Evolutionary conservation across 441 rosid species (phyloP).

Genomic region (Eutrema salsugineum): DNA sequence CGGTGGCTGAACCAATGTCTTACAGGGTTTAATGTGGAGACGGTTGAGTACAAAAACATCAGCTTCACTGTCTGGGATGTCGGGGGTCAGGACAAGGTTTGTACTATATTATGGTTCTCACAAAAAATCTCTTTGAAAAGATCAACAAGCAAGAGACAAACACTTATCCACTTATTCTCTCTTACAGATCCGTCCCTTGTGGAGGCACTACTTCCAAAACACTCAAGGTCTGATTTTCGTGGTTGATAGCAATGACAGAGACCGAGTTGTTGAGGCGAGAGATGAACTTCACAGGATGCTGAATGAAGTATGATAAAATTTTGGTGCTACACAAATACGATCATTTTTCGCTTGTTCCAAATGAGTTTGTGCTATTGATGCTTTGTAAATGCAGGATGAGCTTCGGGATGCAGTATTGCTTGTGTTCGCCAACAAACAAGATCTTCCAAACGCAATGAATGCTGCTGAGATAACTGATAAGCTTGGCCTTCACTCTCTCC

Average conservation of each 20-base stretch:
- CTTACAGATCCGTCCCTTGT: conserved; percentile 72
- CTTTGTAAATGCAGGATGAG: conserved; percentile 46
- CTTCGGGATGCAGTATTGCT: conserved; percentile 64
- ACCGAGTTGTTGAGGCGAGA: conserved; percentile 75
- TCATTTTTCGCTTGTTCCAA: neutral
- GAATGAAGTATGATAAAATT: conserved; percentile 30
- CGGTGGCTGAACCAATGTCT: neutral
- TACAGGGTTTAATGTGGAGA: conserved; percentile 78
- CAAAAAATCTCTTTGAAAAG: neutral
- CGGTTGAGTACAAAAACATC: conserved; percentile 75
- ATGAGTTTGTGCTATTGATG: neutral
- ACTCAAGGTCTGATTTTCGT: conserved; percentile 81
- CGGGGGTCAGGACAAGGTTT: conserved; percentile 86
- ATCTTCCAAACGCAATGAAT: conserved; percentile 78
- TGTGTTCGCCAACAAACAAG: conserved; percentile 76
- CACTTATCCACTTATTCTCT: neutral
- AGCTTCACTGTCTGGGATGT: conserved; percentile 89
- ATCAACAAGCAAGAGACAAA: neutral
- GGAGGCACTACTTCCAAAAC: conserved; percentile 86
- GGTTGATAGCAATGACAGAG: conserved; percentile 82
- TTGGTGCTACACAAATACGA: conserved; percentile 30
- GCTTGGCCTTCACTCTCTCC: conserved; percentile 71
- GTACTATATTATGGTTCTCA: neutral
- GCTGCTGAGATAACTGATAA: conserved; percentile 71
- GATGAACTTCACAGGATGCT: conserved; percentile 85